These are phyloP conservation scores for Xylaria castorea DNA, from an alignment of 495 filamentous ascomycete genomes.

Conservation along the genomic window DNA sequence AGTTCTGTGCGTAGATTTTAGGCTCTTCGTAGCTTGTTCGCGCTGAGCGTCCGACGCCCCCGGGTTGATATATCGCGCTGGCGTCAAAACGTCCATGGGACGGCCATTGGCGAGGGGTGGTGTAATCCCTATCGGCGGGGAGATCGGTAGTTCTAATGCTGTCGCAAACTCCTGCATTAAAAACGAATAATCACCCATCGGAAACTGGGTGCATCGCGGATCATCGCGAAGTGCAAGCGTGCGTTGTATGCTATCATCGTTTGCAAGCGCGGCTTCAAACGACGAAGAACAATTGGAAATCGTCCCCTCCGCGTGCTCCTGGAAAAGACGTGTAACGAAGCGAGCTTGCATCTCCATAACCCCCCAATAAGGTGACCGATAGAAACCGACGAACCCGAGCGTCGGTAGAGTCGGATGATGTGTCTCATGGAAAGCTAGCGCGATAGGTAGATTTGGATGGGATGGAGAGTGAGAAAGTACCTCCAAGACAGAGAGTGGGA, in stretches of 20 bases:
- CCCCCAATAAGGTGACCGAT: constrained; percentile 86
- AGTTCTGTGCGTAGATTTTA: constrained; percentile 43
- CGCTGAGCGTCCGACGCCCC: constrained; percentile 24
- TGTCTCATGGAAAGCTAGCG: constrained; percentile 71
- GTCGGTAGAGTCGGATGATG: constrained; percentile 65
- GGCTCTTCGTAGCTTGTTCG: constrained; percentile 36
- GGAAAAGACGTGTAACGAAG: constrained; percentile 61
- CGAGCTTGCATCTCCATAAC: constrained; percentile 87
- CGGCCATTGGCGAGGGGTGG: constrained; percentile 43
- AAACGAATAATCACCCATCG: constrained; percentile 82
- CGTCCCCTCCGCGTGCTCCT: constrained; percentile 27
- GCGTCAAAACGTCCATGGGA: constrained; percentile 55
- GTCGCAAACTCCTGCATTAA: constrained; percentile 74
- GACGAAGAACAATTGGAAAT: constrained; percentile 21
- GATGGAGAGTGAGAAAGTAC: constrained; percentile 60
- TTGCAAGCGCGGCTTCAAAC: constrained; percentile 39
- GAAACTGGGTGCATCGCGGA: constrained; percentile 67
- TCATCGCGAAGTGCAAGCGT: constrained; percentile 53
- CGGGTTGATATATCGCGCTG: constrained; percentile 47
- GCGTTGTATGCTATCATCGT: constrained; percentile 52
- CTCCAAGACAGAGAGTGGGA: constrained; percentile 62
- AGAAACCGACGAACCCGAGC: constrained; percentile 84
- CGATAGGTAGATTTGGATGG: constrained; percentile 68
- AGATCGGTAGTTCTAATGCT: constrained; percentile 55
- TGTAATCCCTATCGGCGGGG: constrained; percentile 32